Evolutionary conservation across 2,329 filamentous ascomycete species (phyloP).

Genomic region (Furcasterigmium furcatum): DNA sequence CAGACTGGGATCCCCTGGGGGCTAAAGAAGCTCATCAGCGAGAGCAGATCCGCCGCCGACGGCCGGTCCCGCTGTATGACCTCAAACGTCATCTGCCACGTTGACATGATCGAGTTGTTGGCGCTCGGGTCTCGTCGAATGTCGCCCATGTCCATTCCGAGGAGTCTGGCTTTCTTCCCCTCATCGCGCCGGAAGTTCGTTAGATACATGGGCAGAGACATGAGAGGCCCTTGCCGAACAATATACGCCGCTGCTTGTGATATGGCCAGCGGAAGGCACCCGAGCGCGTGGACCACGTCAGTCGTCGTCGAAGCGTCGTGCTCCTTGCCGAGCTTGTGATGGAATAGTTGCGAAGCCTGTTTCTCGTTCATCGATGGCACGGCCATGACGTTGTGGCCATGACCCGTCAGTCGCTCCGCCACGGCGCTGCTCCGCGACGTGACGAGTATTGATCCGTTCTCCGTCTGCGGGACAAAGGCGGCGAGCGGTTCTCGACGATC

Average conservation of each 20-base stretch:
- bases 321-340: background rate
- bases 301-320: background rate
- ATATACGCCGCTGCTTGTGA: slow-evolving; percentile 1
- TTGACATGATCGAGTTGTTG: slow-evolving; percentile 20
- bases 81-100: slow-evolving; percentile 21
- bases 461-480: background rate
- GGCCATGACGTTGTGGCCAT: background rate
- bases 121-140: background rate
- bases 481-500: background rate
- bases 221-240: background rate
- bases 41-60: slow-evolving; percentile 36
- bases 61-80: slow-evolving; percentile 23
- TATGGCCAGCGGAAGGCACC: background rate
- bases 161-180: background rate
- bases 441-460: background rate
- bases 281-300: slow-evolving; percentile 1
- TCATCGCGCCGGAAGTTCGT: background rate
- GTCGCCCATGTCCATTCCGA: background rate
- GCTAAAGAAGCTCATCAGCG: slow-evolving; percentile 43
- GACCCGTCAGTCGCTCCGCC: background rate
- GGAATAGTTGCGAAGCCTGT: background rate
- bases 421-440: background rate
- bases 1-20: slow-evolving; percentile 38
- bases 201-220: background rate
- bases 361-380: too few relatives aligned